These are phyloP conservation scores for Debaryomyces sp. DNA, from an alignment of 1,139 yeast species.

Conservation along the genomic window DNA sequence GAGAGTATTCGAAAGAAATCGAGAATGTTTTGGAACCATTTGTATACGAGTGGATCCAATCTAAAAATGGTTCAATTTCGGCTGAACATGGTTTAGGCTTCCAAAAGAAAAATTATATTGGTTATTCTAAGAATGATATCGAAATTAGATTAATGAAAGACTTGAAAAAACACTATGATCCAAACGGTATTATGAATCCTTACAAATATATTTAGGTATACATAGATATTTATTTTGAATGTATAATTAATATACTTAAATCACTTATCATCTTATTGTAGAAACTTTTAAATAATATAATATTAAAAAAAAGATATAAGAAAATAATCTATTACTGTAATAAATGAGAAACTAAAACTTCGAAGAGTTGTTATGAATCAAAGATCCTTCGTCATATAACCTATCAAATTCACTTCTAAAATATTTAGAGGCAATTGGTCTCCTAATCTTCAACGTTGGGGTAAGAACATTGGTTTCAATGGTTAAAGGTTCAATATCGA, in stretches of 20 bases:
- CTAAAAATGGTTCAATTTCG: conserved; percentile 80
- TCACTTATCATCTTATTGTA: not conserved
- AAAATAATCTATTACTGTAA: not conserved
- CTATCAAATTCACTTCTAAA: conserved; percentile 49
- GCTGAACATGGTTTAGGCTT: conserved; percentile 98
- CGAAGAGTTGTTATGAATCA: conserved; percentile 12
- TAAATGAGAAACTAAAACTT: conserved; percentile 5
- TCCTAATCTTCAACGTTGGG: conserved; percentile 74
- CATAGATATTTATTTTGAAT: not conserved
- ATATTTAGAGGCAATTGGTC: conserved; percentile 57
- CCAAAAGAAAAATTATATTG: conserved; percentile 88
- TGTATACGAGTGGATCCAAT: conserved; percentile 85
- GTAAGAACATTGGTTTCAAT: conserved; percentile 66
- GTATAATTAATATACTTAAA: not conserved
- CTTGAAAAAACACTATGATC: conserved; percentile 81
- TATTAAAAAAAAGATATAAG: not conserved
- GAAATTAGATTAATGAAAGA: conserved; percentile 76
- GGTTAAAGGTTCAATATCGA: conserved; percentile 68
- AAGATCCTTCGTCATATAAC: conserved; percentile 64
- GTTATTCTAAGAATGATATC: conserved; percentile 72
- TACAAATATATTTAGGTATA: conserved; percentile 72
- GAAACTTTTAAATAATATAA: not conserved
- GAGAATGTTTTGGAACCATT: conserved; percentile 87
- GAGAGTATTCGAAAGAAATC: conserved; percentile 74
- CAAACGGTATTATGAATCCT: conserved; percentile 88